Conservation (phyloP, 371 early-diverging fungal genomes). For the Saksenaea vasiformis region DNA sequence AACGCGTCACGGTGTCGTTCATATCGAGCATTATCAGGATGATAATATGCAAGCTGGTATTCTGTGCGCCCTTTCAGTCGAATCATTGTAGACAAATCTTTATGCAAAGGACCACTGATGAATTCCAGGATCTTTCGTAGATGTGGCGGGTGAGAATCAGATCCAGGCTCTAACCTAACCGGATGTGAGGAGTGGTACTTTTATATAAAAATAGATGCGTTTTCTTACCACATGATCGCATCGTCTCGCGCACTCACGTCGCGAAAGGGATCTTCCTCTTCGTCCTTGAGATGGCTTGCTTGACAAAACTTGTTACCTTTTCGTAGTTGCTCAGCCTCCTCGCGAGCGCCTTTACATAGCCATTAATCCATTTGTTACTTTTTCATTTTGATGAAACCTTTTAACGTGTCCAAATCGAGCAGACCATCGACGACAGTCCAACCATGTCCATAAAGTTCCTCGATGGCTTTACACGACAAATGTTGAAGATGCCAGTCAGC, state of each 20-base stretch:
- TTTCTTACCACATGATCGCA: slow-evolving; percentile 53
- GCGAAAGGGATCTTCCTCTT: slow-evolving; percentile 59
- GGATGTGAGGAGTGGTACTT: neutral
- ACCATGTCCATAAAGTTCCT: slow-evolving; percentile 56
- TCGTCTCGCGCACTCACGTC: slow-evolving; percentile 65
- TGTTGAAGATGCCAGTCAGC: slow-evolving; percentile 27
- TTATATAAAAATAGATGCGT: slow-evolving; percentile 13
- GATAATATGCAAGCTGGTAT: slow-evolving; percentile 63
- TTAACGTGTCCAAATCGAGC: slow-evolving; percentile 40
- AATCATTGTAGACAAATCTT: slow-evolving; percentile 51
- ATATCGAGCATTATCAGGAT: slow-evolving; percentile 61
- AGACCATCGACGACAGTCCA: slow-evolving; percentile 55
- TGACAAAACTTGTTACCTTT: slow-evolving; percentile 26
- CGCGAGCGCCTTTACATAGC: slow-evolving; percentile 25
- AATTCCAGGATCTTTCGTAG: slow-evolving; percentile 36
- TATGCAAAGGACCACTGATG: slow-evolving; percentile 42
- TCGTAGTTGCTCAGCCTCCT: slow-evolving; percentile 30
- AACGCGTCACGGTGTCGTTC: slow-evolving; percentile 68
- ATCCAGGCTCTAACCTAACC: slow-evolving; percentile 24
- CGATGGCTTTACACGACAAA: slow-evolving; percentile 33
- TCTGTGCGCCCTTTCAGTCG: slow-evolving; percentile 57
- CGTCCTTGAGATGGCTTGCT: slow-evolving; percentile 31
- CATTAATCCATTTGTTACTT: neutral
- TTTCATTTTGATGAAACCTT: slow-evolving; percentile 16
- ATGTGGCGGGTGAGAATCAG: slow-evolving; percentile 16